Conservation (phyloP, 352 stramenopile genomes). For the Phytophthora sp. region DNA sequence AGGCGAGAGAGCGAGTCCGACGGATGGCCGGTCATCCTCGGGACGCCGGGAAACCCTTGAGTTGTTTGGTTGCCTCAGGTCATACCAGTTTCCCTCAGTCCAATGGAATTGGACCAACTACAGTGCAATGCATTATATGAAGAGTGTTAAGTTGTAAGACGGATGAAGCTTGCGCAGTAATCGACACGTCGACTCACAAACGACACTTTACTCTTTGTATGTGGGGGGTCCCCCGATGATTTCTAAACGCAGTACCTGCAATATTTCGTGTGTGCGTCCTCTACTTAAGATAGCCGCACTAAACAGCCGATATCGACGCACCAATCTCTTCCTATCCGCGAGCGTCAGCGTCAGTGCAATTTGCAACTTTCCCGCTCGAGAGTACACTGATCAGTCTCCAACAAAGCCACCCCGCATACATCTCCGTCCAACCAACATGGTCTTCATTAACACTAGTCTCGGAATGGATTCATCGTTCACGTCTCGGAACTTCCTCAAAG, state of each 20-base stretch:
- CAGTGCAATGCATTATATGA: too few relatives aligned
- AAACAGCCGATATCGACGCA: conserved; percentile 12
- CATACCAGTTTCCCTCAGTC: too few relatives aligned
- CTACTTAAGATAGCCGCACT: not conserved
- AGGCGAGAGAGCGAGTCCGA: conserved; percentile 1
- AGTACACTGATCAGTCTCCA: not conserved
- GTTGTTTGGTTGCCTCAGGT: too few relatives aligned
- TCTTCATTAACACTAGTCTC: not conserved
- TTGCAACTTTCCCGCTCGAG: conserved; percentile 20
- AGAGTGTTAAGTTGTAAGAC: too few relatives aligned
- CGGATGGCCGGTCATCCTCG: too few relatives aligned
- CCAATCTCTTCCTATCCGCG: not conserved
- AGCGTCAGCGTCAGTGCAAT: conserved; percentile 1
- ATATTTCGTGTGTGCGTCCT: conserved; percentile 4
- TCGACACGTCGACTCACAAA: not conserved
- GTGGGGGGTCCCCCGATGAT: too few relatives aligned
- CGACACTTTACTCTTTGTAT: too few relatives aligned
- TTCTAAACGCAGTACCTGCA: not conserved
- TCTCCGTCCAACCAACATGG: not conserved
- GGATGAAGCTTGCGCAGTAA: not conserved
- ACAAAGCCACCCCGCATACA: not conserved
- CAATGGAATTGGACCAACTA: too few relatives aligned
- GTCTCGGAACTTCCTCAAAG: not conserved
- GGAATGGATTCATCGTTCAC: not conserved
- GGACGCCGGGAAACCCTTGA: too few relatives aligned